phyloP scores from a whole-genome alignment of 495 filamentous ascomycete genomes.

The Talaromyces trachyspermus region DNA sequence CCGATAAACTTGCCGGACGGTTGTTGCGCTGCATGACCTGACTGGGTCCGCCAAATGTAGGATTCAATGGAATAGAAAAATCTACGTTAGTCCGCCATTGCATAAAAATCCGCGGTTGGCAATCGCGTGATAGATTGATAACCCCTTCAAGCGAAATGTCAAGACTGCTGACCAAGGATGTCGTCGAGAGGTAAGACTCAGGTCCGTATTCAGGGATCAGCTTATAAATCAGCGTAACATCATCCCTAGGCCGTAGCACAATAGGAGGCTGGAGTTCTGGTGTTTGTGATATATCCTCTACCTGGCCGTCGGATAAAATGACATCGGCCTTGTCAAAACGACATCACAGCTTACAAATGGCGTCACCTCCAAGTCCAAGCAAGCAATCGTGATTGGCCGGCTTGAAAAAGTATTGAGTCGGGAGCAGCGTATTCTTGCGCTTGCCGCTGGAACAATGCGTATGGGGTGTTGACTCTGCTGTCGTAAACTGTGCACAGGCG shows the following conservation, averaged over 20 bases:
- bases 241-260: slow-evolving; percentile 68
- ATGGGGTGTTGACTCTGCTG: slow-evolving; percentile 56
- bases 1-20: slow-evolving; percentile 49
- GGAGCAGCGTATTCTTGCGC: slow-evolving; percentile 75
- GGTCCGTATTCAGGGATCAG: slow-evolving; percentile 59
- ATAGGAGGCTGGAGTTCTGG: slow-evolving; percentile 56
- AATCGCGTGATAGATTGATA: slow-evolving; percentile 55
- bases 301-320: slow-evolving; percentile 54
- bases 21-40: slow-evolving; percentile 42
- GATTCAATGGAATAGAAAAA: slow-evolving; percentile 63
- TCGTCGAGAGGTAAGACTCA: slow-evolving; percentile 36
- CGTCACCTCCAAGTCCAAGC: slow-evolving; percentile 82
- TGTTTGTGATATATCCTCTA: slow-evolving; percentile 57
- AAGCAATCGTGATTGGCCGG: slow-evolving; percentile 65
- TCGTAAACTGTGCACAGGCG: slow-evolving; percentile 56
- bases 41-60: slow-evolving; percentile 56
- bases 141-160: slow-evolving; percentile 60
- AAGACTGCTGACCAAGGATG: slow-evolving; percentile 43
- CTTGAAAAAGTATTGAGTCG: slow-evolving; percentile 57
- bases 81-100: slow-evolving; percentile 77
- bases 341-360: slow-evolving; percentile 71
- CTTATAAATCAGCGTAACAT: slow-evolving; percentile 77
- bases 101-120: slow-evolving; percentile 68
- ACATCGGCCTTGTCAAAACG: slow-evolving; percentile 59
- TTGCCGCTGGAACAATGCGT: slow-evolving; percentile 72